A percentile compares a stretch with the other conserved stretches of the same genome.
Evolutionary conservation across 129 eudicot genomes (phyloP).

Genomic region (Glebionis coronaria): DNA sequence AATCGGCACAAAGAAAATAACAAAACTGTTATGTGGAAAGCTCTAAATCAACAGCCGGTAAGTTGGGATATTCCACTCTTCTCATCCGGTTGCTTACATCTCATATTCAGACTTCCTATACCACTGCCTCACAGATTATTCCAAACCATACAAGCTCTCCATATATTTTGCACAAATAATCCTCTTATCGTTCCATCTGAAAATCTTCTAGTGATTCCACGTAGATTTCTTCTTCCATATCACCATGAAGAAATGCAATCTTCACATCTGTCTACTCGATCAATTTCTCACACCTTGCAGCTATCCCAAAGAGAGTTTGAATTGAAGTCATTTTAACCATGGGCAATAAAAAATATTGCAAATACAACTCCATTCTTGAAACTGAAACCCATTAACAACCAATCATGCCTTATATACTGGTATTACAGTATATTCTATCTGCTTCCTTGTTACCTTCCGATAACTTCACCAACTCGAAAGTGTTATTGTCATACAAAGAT

Average conservation of each 20-base stretch:
- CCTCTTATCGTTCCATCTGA: background rate
- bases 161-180: conserved; percentile 3
- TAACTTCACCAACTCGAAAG: conserved; percentile 7
- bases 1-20: conserved; percentile 6
- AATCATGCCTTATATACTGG: background rate
- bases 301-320: background rate
- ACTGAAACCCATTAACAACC: background rate
- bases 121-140: background rate
- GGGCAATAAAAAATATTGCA: background rate
- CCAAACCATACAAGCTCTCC: conserved; percentile 5
- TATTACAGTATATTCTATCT: background rate
- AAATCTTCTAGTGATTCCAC: background rate
- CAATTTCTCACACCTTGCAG: background rate
- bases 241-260: conserved; percentile 7
- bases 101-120: background rate
- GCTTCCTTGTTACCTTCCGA: background rate
- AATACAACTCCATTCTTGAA: background rate
- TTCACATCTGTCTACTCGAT: background rate
- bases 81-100: background rate
- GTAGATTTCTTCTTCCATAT: background rate
- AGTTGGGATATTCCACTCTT: background rate
- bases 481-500: conserved; percentile 6
- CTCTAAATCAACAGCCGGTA: conserved; percentile 2
- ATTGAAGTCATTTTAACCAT: conserved; percentile 3
- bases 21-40: background rate